Conservation (phyloP, 371 early-diverging fungal genomes). For the Mucor irregularis region DNA sequence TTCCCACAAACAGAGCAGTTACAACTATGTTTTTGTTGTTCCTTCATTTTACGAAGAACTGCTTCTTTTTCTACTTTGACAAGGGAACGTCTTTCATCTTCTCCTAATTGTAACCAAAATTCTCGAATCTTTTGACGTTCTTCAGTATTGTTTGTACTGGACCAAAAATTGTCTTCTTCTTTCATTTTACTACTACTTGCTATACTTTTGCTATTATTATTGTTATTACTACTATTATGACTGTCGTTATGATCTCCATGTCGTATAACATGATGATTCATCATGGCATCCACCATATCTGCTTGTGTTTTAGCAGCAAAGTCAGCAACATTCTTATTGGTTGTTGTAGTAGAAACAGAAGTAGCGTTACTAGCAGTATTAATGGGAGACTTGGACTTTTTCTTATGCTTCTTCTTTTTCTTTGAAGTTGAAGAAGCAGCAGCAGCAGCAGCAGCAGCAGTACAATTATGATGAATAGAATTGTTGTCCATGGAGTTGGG, state of each 20-base stretch:
- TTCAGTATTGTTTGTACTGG: conserved; percentile 69
- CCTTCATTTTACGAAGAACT: conserved; percentile 88
- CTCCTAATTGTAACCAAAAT: conserved; percentile 87
- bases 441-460: conserved; percentile 1
- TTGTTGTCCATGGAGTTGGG: not conserved
- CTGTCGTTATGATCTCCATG: conserved; percentile 18
- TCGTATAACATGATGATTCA: conserved; percentile 28
- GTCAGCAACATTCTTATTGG: not conserved
- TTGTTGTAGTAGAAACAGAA: no score
- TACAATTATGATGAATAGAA: conserved; percentile 5
- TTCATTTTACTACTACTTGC: not conserved
- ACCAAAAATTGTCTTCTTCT: conserved; percentile 60
- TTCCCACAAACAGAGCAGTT: conserved; percentile 87
- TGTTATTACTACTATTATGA: not conserved
- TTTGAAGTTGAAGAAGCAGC: conserved; percentile 14
- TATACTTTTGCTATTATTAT: not conserved
- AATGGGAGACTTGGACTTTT: conserved; percentile 16
- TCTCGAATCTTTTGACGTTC: conserved; percentile 85
- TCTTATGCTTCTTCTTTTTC: conserved; percentile 26
- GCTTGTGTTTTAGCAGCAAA: conserved; percentile 17
- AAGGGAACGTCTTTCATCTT: conserved; percentile 81
- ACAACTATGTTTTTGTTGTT: conserved; percentile 91
- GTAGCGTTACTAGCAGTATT: no score
- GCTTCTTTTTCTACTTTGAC: conserved; percentile 91
- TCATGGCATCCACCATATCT: conserved; percentile 29